Evolutionary conservation across 108 stramenopile genomes (phyloP).

Genomic region (Fistulifera solaris): DNA sequence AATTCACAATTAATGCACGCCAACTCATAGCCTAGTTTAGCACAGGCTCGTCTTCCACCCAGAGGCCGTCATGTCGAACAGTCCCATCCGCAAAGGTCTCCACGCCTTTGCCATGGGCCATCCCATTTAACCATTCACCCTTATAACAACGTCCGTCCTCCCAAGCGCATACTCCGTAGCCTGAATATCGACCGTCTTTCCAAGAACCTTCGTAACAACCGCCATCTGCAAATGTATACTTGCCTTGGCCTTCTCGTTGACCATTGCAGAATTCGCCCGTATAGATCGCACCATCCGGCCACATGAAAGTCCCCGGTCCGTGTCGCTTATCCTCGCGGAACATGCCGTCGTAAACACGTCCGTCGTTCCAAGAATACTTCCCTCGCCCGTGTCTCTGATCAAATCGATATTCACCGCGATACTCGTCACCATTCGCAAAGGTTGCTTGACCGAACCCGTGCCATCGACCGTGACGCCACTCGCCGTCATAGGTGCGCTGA

Average conservation of each 20-base stretch:
- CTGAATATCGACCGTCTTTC: conserved; percentile 45
- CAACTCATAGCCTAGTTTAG: neutral
- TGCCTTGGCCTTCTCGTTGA: conserved; percentile 45
- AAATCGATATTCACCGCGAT: conserved; percentile 50
- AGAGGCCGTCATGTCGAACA: conserved; percentile 46
- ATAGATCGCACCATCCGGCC: conserved; percentile 57
- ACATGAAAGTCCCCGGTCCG: conserved; percentile 61
- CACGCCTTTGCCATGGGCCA: conserved; percentile 43
- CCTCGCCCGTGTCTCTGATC: conserved; percentile 61
- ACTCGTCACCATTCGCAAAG: conserved; percentile 31
- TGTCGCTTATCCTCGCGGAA: conserved; percentile 61
- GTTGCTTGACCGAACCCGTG: conserved; percentile 41
- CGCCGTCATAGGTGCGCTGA: conserved; percentile 36
- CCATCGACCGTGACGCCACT: conserved; percentile 52
- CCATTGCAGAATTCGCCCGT: conserved; percentile 47
- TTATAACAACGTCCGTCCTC: conserved; percentile 18
- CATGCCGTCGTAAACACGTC: conserved; percentile 63
- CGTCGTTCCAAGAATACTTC: conserved; percentile 45
- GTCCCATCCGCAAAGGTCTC: conserved; percentile 47
- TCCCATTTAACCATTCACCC: conserved; percentile 48
- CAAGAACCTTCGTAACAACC: conserved; percentile 47
- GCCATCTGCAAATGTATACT: conserved; percentile 43
- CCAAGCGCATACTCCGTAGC: conserved; percentile 44
- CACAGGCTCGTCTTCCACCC: conserved; percentile 49
- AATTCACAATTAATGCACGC: too few relatives aligned